These are phyloP conservation scores for Solanum chmielewskii DNA, from an alignment of 257 asterid species.

Conservation along the genomic window DNA sequence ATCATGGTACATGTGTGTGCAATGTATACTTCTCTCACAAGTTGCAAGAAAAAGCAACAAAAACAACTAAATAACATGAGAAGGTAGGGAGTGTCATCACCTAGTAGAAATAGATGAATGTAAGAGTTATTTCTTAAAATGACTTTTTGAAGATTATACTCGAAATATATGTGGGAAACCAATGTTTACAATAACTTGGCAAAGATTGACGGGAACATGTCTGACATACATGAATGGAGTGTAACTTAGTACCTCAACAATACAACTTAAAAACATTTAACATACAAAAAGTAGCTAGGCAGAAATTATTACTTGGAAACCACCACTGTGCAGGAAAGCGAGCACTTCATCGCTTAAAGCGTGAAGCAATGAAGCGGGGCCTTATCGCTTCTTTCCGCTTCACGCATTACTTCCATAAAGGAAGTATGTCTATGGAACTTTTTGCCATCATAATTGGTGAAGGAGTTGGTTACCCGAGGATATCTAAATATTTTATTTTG, in stretches of 20 bases:
- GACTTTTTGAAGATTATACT: not conserved
- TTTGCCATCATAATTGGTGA: not conserved
- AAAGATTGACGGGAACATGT: not conserved
- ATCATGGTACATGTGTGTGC: not conserved
- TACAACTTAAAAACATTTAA: not conserved
- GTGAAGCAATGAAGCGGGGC: no score
- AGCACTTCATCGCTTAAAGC: no score
- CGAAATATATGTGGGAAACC: not conserved
- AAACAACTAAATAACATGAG: not conserved
- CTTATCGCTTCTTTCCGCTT: no score
- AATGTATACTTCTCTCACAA: not conserved
- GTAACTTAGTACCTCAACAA: not conserved
- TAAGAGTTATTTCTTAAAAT: not conserved
- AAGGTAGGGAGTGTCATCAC: not conserved
- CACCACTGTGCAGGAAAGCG: no score
- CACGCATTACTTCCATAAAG: not conserved
- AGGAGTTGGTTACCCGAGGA: not conserved
- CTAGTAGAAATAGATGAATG: not conserved
- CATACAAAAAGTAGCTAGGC: not conserved
- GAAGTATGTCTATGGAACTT: not conserved
- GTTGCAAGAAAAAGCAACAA: not conserved
- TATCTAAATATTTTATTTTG: not conserved
- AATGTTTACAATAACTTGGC: not conserved
- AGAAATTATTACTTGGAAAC: not conserved
- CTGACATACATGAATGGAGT: not conserved